These are phyloP conservation scores for Pichia sporocuriosa DNA, from an alignment of 805 yeast species.

Conservation along the genomic window DNA sequence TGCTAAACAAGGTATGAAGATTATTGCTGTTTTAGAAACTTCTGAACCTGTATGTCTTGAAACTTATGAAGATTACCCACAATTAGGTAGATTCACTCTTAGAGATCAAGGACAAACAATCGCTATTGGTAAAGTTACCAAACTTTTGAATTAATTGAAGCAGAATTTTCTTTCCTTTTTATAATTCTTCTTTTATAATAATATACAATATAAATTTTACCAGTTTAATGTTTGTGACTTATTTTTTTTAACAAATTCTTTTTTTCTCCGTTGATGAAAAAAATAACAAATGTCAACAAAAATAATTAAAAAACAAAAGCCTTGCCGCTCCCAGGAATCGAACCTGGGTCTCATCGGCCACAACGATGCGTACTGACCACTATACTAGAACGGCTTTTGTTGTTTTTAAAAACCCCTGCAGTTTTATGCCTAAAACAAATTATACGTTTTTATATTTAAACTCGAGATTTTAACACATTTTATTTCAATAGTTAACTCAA, in stretches of 20 bases:
- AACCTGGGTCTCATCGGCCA: constrained; percentile 24
- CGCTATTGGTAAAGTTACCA: constrained; percentile 97
- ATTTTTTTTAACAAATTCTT: too few relatives aligned
- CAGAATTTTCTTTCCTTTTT: too few relatives aligned
- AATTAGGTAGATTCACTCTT: constrained; percentile 94
- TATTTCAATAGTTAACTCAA: too few relatives aligned
- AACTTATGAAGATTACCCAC: constrained; percentile 86
- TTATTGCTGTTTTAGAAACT: constrained; percentile 85
- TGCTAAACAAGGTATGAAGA: constrained; percentile 98
- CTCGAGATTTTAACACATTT: too few relatives aligned
- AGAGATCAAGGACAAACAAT: constrained; percentile 98
- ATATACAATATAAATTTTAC: not conserved
- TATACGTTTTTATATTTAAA: too few relatives aligned
- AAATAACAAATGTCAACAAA: too few relatives aligned
- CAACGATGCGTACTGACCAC: constrained; percentile 24
- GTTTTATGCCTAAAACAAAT: too few relatives aligned
- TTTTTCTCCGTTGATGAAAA: too few relatives aligned
- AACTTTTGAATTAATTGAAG: constrained; percentile 50
- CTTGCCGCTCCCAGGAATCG: constrained; percentile 26
- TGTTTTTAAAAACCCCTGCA: too few relatives aligned
- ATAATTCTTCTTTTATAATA: not conserved
- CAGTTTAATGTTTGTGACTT: not conserved
- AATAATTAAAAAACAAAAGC: constrained; percentile 12
- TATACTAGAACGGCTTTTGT: constrained; percentile 21
- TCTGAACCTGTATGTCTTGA: constrained; percentile 89